These are phyloP conservation scores for Paracamarosporium sp. DNA, from an alignment of 2,329 filamentous ascomycete genomes.

Conservation along the genomic window DNA sequence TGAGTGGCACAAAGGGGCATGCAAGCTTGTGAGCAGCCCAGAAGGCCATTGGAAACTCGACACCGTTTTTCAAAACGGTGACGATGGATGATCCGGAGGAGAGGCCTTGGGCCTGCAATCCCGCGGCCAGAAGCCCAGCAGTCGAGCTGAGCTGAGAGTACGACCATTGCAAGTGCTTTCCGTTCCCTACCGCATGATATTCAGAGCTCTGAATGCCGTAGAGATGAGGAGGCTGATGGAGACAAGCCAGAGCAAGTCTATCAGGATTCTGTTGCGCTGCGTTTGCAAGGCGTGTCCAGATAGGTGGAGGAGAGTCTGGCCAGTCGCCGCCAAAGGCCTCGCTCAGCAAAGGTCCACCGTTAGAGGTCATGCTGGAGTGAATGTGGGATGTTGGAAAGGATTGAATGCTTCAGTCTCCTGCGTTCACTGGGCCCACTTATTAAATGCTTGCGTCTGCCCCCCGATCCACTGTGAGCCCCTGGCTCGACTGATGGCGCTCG, in stretches of 20 bases:
- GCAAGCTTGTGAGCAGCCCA: slow-evolving; percentile 7
- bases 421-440: slow-evolving; percentile 1
- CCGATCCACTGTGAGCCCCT: not conserved
- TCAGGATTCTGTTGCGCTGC: slow-evolving; percentile 1
- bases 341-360: not conserved
- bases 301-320: not conserved
- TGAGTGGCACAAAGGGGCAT: slow-evolving; percentile 3
- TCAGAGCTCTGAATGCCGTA: not conserved
- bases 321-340: slow-evolving; percentile 4
- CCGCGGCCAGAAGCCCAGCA: not conserved
- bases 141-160: slow-evolving; percentile 1
- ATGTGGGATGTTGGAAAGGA: not conserved
- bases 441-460: not conserved
- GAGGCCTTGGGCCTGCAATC: not conserved
- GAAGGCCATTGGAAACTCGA: slow-evolving; percentile 3
- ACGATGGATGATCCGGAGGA: not conserved
- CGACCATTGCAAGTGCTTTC: not conserved
- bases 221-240: not conserved
- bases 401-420: not conserved
- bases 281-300: slow-evolving; percentile 1
- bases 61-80: slow-evolving; percentile 1
- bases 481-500: not conserved
- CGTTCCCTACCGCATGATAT: not conserved
- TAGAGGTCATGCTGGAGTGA: not conserved
- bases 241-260: slow-evolving; percentile 6